Base-by-base conservation (phyloP, 2,329 filamentous ascomycete species). In the Ophiocordyceps robertsii region DNA sequence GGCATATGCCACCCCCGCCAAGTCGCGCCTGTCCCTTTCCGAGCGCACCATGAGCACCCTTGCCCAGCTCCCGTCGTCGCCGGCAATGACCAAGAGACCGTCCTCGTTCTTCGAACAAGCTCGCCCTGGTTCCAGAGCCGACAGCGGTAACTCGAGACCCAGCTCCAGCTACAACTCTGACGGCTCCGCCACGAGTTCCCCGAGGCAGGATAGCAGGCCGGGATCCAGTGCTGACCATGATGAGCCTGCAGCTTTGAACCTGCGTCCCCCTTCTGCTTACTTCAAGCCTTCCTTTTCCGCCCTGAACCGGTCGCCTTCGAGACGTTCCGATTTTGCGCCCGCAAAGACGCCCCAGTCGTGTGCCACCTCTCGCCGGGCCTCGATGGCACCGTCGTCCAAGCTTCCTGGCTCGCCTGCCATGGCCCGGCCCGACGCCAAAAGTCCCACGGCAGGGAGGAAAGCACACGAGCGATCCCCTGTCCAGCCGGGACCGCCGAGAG, bases 11-110 rank as follows among this genome's bases (percentile, higher is more conserved):
- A 43, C 53, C 40, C 45, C 54, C 44, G 2, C 49, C 29, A 47
- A 45, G 21, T 59, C 60, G 29, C 55, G 64, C 42, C 68, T 74
- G 41, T 89, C 85, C 0, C 68, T 95, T 4, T 79, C 83, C 0
- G 89, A 95, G 52, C 72, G 90, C 44, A 93, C 89, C 1, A 80
- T 94, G 36, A 86, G 94, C 58, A 94, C 86, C 0, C 66, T 95
- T 6, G 74, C 87, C 3, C 75, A 79, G 38, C 67, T 95, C 29
- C 84, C 88, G 0, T 78, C 84, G 0, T 92, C 88, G 1, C 88
- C 89, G 5, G 76, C 75, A 1, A 60, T 83, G 38, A 75, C 71
- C 41, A 76, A 77, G 45, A 76, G 79, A 42, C 67, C 73, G 9
- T 86, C 85, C 0, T 78, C 75, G 43, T 88, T 94, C 58, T 92